phyloP scores from a whole-genome alignment of 768 basidiomycete species.

The Dentipellis fragilis region DNA sequence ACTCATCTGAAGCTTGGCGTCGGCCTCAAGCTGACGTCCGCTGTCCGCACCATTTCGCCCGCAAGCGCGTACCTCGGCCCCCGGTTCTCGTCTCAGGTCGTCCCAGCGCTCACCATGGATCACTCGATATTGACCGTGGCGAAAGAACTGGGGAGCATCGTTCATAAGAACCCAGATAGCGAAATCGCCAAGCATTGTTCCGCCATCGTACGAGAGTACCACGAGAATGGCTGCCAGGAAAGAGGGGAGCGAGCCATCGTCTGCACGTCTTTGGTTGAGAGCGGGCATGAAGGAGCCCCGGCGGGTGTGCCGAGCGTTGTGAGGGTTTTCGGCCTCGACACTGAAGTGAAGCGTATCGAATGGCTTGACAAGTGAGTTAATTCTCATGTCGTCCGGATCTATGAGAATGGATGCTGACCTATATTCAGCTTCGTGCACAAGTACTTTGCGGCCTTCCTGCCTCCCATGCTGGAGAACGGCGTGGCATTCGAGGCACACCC shows the following conservation, averaged over 20 bases:
- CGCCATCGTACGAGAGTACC: slow-evolving; percentile 41
- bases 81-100: slow-evolving; percentile 42
- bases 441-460: slow-evolving; percentile 46
- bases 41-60: slow-evolving; percentile 50
- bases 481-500: slow-evolving; percentile 53
- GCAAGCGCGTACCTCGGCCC: slow-evolving; percentile 47
- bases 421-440: slow-evolving; percentile 33
- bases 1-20: slow-evolving; percentile 44
- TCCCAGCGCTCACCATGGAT: slow-evolving; percentile 39
- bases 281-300: slow-evolving; percentile 36
- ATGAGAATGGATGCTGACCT: no score
- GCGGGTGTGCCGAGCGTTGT: slow-evolving; percentile 38
- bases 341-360: slow-evolving; percentile 34
- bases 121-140: slow-evolving; percentile 41
- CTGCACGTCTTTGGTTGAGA: slow-evolving; percentile 47
- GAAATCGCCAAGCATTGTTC: slow-evolving; percentile 47
- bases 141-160: slow-evolving; percentile 43
- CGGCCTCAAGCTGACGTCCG: slow-evolving; percentile 48
- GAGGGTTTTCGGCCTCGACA: slow-evolving; percentile 40
- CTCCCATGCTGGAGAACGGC: slow-evolving; percentile 41
- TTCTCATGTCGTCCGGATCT: not conserved
- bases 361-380: slow-evolving; percentile 40
- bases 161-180: slow-evolving; percentile 35
- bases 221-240: slow-evolving; percentile 28
- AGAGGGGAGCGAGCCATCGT: slow-evolving; percentile 43